These are phyloP conservation scores for Pseudopyricularia javanii DNA, from an alignment of 2,329 filamentous ascomycete genomes.

Conservation along the genomic window DNA sequence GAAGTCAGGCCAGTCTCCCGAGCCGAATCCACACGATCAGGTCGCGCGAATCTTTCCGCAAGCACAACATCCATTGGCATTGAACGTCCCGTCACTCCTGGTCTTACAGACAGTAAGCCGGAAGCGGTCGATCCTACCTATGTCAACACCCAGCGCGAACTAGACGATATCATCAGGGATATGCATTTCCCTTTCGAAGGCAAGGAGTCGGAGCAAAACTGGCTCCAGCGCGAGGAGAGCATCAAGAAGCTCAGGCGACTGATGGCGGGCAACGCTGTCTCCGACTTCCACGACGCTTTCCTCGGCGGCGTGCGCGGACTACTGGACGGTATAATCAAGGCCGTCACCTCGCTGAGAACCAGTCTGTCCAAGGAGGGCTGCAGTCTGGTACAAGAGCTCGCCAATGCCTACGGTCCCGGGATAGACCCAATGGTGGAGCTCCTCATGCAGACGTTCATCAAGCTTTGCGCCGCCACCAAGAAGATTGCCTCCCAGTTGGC, in stretches of 20 bases:
- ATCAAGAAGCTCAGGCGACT: slow-evolving; percentile 65
- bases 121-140: slow-evolving; percentile 70
- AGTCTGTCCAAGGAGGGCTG: slow-evolving; percentile 84
- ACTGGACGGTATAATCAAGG: slow-evolving; percentile 81
- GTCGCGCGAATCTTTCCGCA: slow-evolving; percentile 29
- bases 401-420: slow-evolving; percentile 59
- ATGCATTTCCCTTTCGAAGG: slow-evolving; percentile 80
- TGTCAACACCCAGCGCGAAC: slow-evolving; percentile 70
- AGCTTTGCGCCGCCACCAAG: slow-evolving; percentile 80
- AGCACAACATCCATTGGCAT: slow-evolving; percentile 35
- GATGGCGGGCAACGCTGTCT: slow-evolving; percentile 70
- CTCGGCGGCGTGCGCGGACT: slow-evolving; percentile 58
- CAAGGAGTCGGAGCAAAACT: slow-evolving; percentile 82
- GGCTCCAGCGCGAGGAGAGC: slow-evolving; percentile 75
- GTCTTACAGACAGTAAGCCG: slow-evolving; percentile 45
- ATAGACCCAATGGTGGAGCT: slow-evolving; percentile 87
- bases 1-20: slow-evolving; percentile 20
- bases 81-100: slow-evolving; percentile 47
- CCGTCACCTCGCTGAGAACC: slow-evolving; percentile 70
- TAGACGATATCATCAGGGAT: slow-evolving; percentile 76
- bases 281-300: slow-evolving; percentile 63
- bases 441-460: slow-evolving; percentile 78
- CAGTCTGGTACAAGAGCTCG: slow-evolving; percentile 72
- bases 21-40: slow-evolving; percentile 13
- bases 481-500: slow-evolving; percentile 82